These are phyloP conservation scores for Trichosanthes cucumerina DNA, from an alignment of 306 rosid species.

Conservation along the genomic window DNA sequence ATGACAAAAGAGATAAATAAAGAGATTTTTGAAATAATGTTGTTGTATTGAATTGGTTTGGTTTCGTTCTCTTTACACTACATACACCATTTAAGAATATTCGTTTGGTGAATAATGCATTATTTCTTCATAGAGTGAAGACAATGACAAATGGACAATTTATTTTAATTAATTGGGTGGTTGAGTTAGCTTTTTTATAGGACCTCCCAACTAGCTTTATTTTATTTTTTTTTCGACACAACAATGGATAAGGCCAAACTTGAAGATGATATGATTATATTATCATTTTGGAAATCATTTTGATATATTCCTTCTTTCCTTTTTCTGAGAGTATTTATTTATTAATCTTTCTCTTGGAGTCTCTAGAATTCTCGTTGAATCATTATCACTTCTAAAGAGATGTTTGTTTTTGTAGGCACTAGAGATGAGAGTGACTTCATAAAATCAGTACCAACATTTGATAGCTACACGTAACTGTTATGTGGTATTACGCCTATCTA, in stretches of 20 bases:
- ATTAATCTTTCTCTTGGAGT: background rate
- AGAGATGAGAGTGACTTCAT: background rate
- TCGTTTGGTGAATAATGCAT: background rate
- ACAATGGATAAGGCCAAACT: background rate
- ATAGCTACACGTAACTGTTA: background rate
- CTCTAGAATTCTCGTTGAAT: background rate
- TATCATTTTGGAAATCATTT: background rate
- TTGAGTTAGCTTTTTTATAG: background rate
- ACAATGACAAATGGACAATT: background rate
- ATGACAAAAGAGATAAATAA: background rate
- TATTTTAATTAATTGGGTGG: background rate
- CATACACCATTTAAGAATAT: background rate
- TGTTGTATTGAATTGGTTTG: background rate
- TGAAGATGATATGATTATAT: background rate
- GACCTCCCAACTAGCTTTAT: background rate
- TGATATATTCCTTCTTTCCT: background rate
- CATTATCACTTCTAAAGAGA: background rate
- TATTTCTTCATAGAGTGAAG: background rate
- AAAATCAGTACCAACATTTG: background rate
- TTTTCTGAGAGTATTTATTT: background rate
- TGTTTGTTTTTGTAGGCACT: background rate
- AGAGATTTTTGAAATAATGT: background rate
- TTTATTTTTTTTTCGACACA: background rate
- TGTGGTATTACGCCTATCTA: background rate
- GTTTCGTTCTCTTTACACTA: background rate